These are phyloP conservation scores for Anastatica hierochuntica DNA, from an alignment of 345 rosid species.

Conservation along the genomic window DNA sequence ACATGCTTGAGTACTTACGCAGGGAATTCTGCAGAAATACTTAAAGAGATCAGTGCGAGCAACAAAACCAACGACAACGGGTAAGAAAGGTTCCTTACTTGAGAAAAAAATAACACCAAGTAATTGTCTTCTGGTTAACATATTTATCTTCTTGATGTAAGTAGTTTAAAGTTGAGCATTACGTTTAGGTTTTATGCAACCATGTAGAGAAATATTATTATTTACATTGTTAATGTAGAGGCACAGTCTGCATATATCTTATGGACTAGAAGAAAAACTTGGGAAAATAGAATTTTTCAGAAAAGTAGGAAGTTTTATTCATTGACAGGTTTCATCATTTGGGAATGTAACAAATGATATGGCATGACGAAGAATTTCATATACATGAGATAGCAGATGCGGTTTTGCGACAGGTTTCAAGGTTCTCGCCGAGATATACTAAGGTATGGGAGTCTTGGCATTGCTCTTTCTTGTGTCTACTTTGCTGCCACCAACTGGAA, in stretches of 20 bases:
- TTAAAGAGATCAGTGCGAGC: constrained; percentile 27
- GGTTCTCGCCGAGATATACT: constrained; percentile 74
- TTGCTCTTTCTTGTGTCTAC: constrained; percentile 62
- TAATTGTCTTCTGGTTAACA: too few relatives aligned
- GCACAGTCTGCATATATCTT: background rate
- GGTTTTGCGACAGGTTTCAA: constrained; percentile 89
- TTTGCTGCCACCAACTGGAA: constrained; percentile 59
- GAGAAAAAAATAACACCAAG: too few relatives aligned
- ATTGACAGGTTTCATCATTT: background rate
- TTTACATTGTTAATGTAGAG: background rate
- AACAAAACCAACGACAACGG: background rate
- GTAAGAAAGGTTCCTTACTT: constrained; percentile 14
- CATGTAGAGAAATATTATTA: background rate
- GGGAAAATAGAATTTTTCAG: background rate
- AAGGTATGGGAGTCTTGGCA: constrained; percentile 79
- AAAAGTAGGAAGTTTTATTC: too few relatives aligned
- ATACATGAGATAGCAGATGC: constrained; percentile 56
- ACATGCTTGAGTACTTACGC: constrained; percentile 19
- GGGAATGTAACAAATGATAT: constrained; percentile 5
- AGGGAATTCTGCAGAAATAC: constrained; percentile 38
- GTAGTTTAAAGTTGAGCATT: too few relatives aligned
- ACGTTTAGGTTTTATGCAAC: background rate
- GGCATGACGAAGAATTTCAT: too few relatives aligned
- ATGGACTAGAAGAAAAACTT: background rate
- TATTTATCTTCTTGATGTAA: too few relatives aligned